Conservation (phyloP, 176 grass and related monocot genomes). For the Urochloa ruziziensis region DNA sequence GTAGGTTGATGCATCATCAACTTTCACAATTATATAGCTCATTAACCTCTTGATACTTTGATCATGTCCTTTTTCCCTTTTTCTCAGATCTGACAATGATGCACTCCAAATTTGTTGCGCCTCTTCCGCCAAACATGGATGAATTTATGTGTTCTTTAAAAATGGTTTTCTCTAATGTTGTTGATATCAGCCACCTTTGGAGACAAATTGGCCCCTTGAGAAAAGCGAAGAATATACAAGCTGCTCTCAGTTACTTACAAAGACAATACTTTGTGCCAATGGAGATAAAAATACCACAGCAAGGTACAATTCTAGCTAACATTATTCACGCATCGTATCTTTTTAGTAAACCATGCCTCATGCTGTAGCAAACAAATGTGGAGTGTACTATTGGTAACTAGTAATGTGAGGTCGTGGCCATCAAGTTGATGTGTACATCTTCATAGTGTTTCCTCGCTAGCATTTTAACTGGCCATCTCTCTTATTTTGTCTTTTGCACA, state of each 20-base stretch:
- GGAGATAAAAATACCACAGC: constrained; percentile 66
- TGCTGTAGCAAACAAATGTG: constrained; percentile 15
- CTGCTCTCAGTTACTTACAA: constrained; percentile 73
- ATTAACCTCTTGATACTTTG: constrained; percentile 12
- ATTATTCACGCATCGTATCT: not conserved
- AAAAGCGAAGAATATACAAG: constrained; percentile 78
- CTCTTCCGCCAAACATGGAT: constrained; percentile 58
- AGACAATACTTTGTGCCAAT: constrained; percentile 65
- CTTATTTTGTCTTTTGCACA: constrained; percentile 33
- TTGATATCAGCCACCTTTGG: constrained; percentile 87
- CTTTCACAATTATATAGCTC: not conserved
- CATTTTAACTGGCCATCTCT: constrained; percentile 8
- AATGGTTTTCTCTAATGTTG: constrained; percentile 75
- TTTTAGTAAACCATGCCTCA: constrained; percentile 17
- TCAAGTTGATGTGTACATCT: constrained; percentile 1
- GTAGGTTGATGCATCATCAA: constrained; percentile 44
- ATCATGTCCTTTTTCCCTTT: not conserved
- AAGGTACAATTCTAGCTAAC: constrained; percentile 54
- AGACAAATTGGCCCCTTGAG: constrained; percentile 73
- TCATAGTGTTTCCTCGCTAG: not conserved
- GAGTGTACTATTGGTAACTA: not conserved
- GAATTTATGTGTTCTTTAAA: constrained; percentile 89
- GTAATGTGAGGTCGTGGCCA: not conserved
- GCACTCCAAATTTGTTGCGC: constrained; percentile 80
- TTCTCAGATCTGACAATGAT: constrained; percentile 86